Evolutionary conservation across 2,329 filamentous ascomycete genomes (phyloP).

Genomic region (Sporothrix inflata): DNA sequence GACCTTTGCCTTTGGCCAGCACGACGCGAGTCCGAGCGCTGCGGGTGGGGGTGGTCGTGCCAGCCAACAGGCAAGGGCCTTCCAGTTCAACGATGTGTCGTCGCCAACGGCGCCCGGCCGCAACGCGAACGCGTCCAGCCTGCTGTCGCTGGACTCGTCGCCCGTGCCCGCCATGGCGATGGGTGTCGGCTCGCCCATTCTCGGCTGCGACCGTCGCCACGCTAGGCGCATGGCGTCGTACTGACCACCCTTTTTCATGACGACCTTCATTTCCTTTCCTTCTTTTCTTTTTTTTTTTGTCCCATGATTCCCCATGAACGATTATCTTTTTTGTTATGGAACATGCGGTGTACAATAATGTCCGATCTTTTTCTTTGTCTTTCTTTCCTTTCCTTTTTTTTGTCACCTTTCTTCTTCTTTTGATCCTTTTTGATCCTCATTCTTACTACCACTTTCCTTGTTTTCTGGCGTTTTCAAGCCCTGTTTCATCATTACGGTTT

Average conservation of each 20-base stretch:
- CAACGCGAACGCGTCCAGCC: slow-evolving; percentile 16
- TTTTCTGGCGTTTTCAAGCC: slow-evolving; percentile 12
- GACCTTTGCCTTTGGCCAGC: slow-evolving; percentile 92
- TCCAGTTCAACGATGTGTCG: slow-evolving; percentile 45
- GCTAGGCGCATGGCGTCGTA: slow-evolving; percentile 68
- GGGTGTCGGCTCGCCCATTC: slow-evolving; percentile 45
- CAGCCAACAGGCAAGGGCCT: too few species aligned
- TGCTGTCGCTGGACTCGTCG: slow-evolving; percentile 36
- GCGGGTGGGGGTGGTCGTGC: background rate
- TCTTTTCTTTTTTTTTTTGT: slow-evolving; percentile 5
- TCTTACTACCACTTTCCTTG: slow-evolving; percentile 9
- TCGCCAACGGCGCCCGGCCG: slow-evolving; percentile 62
- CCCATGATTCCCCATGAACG: slow-evolving; percentile 23
- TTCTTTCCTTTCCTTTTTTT: background rate
- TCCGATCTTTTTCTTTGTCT: slow-evolving; percentile 6
- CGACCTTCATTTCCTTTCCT: background rate
- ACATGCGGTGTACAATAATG: slow-evolving; percentile 27
- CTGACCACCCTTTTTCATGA: slow-evolving; percentile 42
- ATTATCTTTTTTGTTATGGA: slow-evolving; percentile 22
- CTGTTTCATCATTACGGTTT: slow-evolving; percentile 13
- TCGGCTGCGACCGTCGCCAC: slow-evolving; percentile 56
- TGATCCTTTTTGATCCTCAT: background rate
- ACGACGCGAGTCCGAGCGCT: slow-evolving; percentile 43
- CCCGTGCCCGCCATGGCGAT: slow-evolving; percentile 50
- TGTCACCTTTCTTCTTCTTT: slow-evolving; percentile 10